Percentiles rank a stretch among this genome's conserved stretches.
These are phyloP conservation scores for Chalaropsis ovoidea DNA, from an alignment of 2,329 filamentous ascomycete genomes.

Conservation along the genomic window DNA sequence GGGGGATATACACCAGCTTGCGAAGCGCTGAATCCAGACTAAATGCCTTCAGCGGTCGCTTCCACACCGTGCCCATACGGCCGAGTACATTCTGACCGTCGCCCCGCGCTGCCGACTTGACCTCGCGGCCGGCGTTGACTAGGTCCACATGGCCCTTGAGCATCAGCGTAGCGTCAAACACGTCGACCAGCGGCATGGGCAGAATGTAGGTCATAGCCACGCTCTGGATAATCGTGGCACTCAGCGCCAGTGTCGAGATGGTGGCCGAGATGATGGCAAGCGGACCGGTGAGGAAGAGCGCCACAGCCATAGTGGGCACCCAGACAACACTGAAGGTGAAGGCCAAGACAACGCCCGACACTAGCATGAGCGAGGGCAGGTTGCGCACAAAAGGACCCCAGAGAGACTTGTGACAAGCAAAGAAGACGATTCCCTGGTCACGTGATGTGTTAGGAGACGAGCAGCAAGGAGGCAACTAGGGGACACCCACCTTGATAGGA, in stretches of 20 bases:
- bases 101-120: constrained; percentile 46
- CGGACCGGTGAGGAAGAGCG: constrained; percentile 77
- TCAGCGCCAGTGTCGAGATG: constrained; percentile 56
- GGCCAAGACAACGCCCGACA: constrained; percentile 61
- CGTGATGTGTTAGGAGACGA: not conserved
- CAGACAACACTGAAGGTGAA: constrained; percentile 87
- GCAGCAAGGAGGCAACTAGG: not conserved
- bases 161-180: constrained; percentile 67
- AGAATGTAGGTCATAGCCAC: constrained; percentile 62
- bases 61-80: constrained; percentile 48
- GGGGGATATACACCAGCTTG: constrained; percentile 74
- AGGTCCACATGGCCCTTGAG: constrained; percentile 45
- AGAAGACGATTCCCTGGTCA: constrained; percentile 50
- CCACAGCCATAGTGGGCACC: constrained; percentile 68
- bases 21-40: constrained; percentile 56
- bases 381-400: constrained; percentile 51
- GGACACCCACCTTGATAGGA: constrained; percentile 54
- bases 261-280: constrained; percentile 64
- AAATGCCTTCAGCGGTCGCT: constrained; percentile 48
- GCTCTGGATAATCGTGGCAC: constrained; percentile 47
- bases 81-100: constrained; percentile 40
- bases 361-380: constrained; percentile 51
- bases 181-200: constrained; percentile 73
- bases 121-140: constrained; percentile 62
- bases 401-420: constrained; percentile 44